Percentiles rank a stretch among this genome's conserved stretches.
Evolutionary conservation across 257 asterid species (phyloP).

Genomic region (Cinchona pubescens): DNA sequence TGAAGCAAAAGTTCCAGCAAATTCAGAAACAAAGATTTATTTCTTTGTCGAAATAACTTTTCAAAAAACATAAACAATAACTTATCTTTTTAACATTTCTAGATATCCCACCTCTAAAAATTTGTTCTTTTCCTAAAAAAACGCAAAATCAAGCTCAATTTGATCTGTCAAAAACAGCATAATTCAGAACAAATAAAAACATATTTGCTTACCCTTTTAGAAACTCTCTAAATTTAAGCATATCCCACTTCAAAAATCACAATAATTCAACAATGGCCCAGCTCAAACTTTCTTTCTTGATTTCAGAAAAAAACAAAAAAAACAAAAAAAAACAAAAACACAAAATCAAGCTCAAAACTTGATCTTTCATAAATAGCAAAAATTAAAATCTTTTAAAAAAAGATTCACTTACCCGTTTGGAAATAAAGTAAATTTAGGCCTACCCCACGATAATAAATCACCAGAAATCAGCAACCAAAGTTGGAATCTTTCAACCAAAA

Average conservation of each 20-base stretch:
- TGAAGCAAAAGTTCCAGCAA: not conserved
- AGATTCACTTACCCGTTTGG: conserved; percentile 8
- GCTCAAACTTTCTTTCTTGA: not conserved
- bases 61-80: not conserved
- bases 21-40: not conserved
- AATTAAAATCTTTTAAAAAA: not conserved
- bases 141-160: not conserved
- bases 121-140: too few relatives aligned
- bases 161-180: not conserved
- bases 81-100: not conserved
- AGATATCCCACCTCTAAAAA: not conserved
- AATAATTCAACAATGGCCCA: conserved; percentile 6
- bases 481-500: conserved; percentile 4
- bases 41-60: not conserved
- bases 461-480: conserved; percentile 2
- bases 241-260: conserved; percentile 3
- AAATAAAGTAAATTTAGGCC: not conserved
- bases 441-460: conserved; percentile 3
- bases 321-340: too few relatives aligned
- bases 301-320: not conserved
- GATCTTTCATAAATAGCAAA: not conserved
- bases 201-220: conserved; percentile 7
- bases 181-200: not conserved
- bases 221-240: not conserved
- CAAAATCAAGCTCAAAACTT: not conserved